phyloP scores from a whole-genome alignment of 352 stramenopile species.

The Saprolegnia diclina region DNA sequence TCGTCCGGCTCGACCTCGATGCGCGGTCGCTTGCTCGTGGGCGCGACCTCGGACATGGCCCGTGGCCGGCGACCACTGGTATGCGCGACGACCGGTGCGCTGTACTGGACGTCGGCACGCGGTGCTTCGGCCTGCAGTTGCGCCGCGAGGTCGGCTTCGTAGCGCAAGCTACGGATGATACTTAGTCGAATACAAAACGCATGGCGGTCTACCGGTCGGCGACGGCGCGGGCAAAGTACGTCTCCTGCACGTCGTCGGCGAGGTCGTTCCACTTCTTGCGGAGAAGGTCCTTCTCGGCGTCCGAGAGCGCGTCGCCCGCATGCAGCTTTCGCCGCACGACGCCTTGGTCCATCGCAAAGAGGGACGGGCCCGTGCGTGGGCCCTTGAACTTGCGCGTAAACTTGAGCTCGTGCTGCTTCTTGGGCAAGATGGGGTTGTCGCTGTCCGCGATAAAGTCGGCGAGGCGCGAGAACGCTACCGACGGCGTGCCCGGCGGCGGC shows the following conservation, averaged over 20 bases:
- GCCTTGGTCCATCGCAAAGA: constrained; percentile 67
- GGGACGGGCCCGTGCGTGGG: constrained; percentile 47
- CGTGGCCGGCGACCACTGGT: neutral
- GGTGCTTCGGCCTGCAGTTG: neutral
- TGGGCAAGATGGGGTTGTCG: constrained; percentile 54
- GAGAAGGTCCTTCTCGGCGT: constrained; percentile 50
- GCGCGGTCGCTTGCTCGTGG: constrained; percentile 9
- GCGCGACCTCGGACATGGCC: constrained; percentile 15
- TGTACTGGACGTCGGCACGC: neutral
- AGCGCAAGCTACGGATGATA: constrained; percentile 7
- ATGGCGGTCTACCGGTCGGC: constrained; percentile 10
- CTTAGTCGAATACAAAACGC: neutral
- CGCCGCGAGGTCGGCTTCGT: constrained; percentile 19
- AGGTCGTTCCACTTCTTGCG: constrained; percentile 42
- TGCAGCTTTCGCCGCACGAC: constrained; percentile 32
- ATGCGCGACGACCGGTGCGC: neutral
- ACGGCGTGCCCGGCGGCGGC: constrained; percentile 30
- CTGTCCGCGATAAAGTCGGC: constrained; percentile 61
- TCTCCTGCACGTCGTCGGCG: constrained; percentile 26
- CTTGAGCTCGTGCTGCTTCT: constrained; percentile 37
- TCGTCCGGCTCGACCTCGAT: constrained; percentile 29
- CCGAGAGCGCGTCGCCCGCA: constrained; percentile 30
- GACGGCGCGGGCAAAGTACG: constrained; percentile 22
- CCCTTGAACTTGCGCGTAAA: constrained; percentile 29
- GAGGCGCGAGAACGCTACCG: constrained; percentile 62